Evolutionary conservation across 306 rosid genomes (phyloP), one percentile per base, ranked within the genome.

Genomic region (Calophaca sinica): DNA sequence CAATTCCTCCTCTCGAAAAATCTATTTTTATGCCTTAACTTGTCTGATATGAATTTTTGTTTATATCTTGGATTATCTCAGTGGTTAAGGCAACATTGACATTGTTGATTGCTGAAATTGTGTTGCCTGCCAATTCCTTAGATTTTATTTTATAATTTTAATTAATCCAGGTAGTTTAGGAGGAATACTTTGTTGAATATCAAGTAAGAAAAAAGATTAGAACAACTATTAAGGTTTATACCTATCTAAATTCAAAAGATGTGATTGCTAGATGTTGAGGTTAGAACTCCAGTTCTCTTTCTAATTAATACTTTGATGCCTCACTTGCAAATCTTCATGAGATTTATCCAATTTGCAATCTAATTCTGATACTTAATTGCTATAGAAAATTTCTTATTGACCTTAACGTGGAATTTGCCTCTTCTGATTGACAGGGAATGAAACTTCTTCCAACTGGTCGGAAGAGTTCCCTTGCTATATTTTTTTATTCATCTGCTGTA

Each of bases 381-480:
- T 28, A n/a, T n/a, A 58, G 20, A 32, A 68, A 57, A 11, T 53
- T 71, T 70, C 41, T 49, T 65, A 42, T 26, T 29, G 78, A 9
- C 61, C 68, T 51, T 75, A 53, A 76, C 20, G 54, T 75, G 62
- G 45, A 42, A 64, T 42, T 14, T 53, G 59, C 75, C 61, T 82
- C 74, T 77, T 91, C 75, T 66, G 46, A 36, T 78, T 89, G 79
- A 69, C 88, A 94, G 97, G 97, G 96, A 72, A 88, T 90, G 96
- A 92, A 92, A 87, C 94, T 94, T 79, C 91, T 94, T 59, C 98
- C 98, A 44, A 91, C 97, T 59, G 97, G 97, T 60, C 93, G 96
- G 67, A 94, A 72, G 90, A 90, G 51, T 79, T 92, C 96, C 28
- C 88, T 91, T 42, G 93, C 88, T 71, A 73, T 94, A 68, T 86